Evolutionary conservation across 305 asterid species (phyloP), one percentile per base, ranked within the genome.

Genomic region (Solanum hybrid): DNA sequence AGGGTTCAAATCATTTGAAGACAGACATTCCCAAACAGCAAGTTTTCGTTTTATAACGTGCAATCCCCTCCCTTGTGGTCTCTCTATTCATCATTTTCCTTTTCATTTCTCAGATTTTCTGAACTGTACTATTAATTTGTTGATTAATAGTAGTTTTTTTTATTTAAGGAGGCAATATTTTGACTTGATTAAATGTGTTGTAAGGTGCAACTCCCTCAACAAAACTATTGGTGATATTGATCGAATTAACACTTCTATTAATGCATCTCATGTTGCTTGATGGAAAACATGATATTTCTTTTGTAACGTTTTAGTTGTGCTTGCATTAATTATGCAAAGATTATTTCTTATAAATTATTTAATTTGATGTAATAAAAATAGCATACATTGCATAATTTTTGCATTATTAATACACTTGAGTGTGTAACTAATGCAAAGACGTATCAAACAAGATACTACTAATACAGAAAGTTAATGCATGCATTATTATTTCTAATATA

Each of bases 1-100:
- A 88, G 86, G 87, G 88, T 81, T 78, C 88, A 66, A 88, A 73
- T 87, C 86, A 90, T 89, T 86, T 81, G 45, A 45, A 84, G 38
- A 56, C 7, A 10, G 40, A 56, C 31, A 51, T 19, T 45, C 71
- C 26, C 38, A 15, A 17, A 31, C 75, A 45, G 19, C 72, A 82
- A 82, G 31, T 45, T 42, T 82, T 82, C 14, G 3, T 17, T 82
- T 45, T 45, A 42, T 82, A 45, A 29, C n/a, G 31, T 14, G 36
- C 35, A 40, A 14, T 37, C 60, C 32, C 72, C 19, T 29, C 19
- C 73, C 29, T 45, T 82, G 14, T 45, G 72, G 14, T 42, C 40
- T 81, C 29, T 6, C 13, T 35, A 5, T 10, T 79, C 51, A 34
- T 35, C 51, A 40, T 77, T 26, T 40, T 26, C 69, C 36, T 81